Evolutionary conservation across 768 basidiomycete genomes (phyloP), one percentile per base, ranked within the genome.

Genomic region (Suillus paluster): DNA sequence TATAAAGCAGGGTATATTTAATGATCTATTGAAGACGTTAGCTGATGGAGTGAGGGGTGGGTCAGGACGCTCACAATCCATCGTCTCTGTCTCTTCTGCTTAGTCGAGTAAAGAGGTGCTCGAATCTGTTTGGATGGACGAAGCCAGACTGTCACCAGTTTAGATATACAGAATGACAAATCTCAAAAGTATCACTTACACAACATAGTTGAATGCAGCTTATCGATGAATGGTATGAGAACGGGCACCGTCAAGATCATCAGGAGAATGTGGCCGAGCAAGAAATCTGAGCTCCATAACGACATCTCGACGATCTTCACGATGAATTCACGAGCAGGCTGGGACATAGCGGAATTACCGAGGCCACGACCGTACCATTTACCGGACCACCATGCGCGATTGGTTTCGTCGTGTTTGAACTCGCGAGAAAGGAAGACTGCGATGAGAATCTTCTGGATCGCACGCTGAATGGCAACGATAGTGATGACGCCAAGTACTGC

Each of bases 261-360:
- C 66, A 98, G 79, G 12, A 99, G 83, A 60, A 98, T 77, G 70
- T 94, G 93, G 5, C 82, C 90, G 54, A 94, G 81, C 45, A 98
- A 77, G 81, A 98, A 97, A 79, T 99, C 97, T 8, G 94, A 96
- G 52, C 90, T 90, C 92, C 97, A 99, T 17, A 99, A 79, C 27
- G 93, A 93, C 90, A 99, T 92, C 78, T 99, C 97, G 66, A 99
- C 94, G 62, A 97, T 93, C 83, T 99, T 99, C 79, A 99, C 96
- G 60, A 99, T 86, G 72, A 92, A 97, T 82, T 99, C 97, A 73
- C 97, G 90, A 60, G 94, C 95, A 36, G 96, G 95, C 73, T 99
- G 97, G 34, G 94, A 95, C 73, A 97, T 88, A 41, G 92, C 94
- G 38, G 92, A 91, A n/a, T 84, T 84, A 15, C 97, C 97, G 21